Conservation (phyloP, 2,329 filamentous ascomycete genomes). For the Fusarium sp. region DNA sequence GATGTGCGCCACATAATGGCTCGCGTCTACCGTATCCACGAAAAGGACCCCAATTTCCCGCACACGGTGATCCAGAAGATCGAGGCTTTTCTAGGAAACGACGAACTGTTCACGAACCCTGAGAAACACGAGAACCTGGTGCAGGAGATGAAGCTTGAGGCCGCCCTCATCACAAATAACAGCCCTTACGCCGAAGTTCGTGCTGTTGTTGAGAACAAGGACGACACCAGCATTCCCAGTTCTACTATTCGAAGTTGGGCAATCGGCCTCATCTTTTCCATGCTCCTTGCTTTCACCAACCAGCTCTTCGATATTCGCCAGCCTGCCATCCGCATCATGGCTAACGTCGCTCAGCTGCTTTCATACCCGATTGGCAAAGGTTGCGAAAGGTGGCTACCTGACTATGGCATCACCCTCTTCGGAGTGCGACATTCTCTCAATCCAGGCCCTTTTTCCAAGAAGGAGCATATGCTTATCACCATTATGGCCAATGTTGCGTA, state of each 20-base stretch:
- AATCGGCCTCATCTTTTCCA: constrained; percentile 66
- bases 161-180: constrained; percentile 67
- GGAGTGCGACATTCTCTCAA: constrained; percentile 65
- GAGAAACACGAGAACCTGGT: constrained; percentile 64
- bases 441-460: constrained; percentile 69
- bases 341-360: constrained; percentile 69
- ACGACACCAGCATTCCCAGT: constrained; percentile 62
- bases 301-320: constrained; percentile 71
- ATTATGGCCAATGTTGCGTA: constrained; percentile 73
- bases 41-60: constrained; percentile 61
- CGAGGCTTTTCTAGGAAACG: constrained; percentile 59
- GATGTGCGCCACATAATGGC: constrained; percentile 60
- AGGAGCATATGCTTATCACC: constrained; percentile 72
- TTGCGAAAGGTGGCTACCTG: constrained; percentile 65
- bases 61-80: constrained; percentile 57
- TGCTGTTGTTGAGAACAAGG: constrained; percentile 68
- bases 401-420: constrained; percentile 62
- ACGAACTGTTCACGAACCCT: constrained; percentile 59
- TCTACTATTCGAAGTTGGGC: constrained; percentile 69
- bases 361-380: constrained; percentile 68
- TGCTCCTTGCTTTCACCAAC: constrained; percentile 65
- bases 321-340: constrained; percentile 66
- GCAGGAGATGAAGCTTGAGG: constrained; percentile 68
- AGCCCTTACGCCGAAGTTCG: constrained; percentile 71
- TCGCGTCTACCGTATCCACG: constrained; percentile 57